Percentiles rank a stretch among this genome's conserved stretches.
Conservation (phyloP, 768 basidiomycete species). For the Gloeophyllum trabeum region DNA sequence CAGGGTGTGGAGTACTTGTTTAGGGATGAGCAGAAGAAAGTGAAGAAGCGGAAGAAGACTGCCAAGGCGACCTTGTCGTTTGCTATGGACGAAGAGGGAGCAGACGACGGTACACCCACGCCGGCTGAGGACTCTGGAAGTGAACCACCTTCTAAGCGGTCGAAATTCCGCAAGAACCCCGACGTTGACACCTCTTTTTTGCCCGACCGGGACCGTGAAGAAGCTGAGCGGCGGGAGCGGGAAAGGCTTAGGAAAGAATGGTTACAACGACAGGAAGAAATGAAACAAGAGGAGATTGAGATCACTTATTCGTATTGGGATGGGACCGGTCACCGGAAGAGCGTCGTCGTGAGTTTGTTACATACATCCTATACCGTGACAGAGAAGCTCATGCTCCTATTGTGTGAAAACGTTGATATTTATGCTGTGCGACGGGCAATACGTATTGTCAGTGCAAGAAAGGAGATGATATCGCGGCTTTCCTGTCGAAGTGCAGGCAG, state of each 20-base stretch:
- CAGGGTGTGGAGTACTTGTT: conserved; percentile 70
- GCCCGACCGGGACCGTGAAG: conserved; percentile 95
- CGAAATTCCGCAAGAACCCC: conserved; percentile 89
- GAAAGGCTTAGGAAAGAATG: conserved; percentile 87
- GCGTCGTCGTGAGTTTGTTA: conserved; percentile 56
- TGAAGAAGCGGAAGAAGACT: conserved; percentile 89
- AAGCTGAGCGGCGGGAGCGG: conserved; percentile 78
- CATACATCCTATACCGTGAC: too few species aligned
- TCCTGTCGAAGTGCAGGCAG: conserved; percentile 86
- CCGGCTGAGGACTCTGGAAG: conserved; percentile 23
- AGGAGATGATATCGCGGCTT: conserved; percentile 77
- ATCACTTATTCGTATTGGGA: conserved; percentile 98
- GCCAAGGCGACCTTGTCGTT: conserved; percentile 88
- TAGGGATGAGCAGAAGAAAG: conserved; percentile 79
- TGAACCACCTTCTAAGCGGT: conserved; percentile 49
- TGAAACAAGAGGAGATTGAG: conserved; percentile 72
- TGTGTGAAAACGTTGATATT: conserved; percentile 13
- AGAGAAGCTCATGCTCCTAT: neutral
- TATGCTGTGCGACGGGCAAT: too few species aligned
- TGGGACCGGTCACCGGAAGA: conserved; percentile 92
- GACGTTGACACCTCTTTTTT: conserved; percentile 96
- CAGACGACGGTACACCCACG: conserved; percentile 26
- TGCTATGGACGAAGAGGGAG: conserved; percentile 76
- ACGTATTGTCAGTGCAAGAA: conserved; percentile 83
- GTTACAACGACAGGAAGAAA: conserved; percentile 60